Evolutionary conservation across 176 grass and related monocot genomes (phyloP).

Genomic region (Puccinellia tenuiflora): DNA sequence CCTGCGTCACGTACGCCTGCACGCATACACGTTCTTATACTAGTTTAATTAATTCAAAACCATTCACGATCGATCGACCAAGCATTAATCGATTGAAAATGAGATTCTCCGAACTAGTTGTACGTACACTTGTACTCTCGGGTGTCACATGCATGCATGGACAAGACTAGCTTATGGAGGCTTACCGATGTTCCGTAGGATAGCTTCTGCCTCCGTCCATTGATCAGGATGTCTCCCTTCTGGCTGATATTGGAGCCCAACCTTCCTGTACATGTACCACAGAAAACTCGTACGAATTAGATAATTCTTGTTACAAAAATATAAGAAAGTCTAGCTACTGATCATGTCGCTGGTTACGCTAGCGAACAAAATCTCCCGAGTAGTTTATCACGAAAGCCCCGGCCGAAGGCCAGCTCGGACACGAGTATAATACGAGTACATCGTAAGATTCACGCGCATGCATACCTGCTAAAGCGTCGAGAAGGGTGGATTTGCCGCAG

Average conservation of each 20-base stretch:
- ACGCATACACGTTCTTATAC: not conserved
- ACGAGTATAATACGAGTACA: no score
- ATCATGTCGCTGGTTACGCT: not conserved
- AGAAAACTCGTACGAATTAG: not conserved
- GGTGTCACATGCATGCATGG: not conserved
- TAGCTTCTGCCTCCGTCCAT: constrained; percentile 57
- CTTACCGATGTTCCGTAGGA: constrained; percentile 76
- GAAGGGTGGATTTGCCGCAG: constrained; percentile 93
- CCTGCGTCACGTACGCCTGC: constrained; percentile 93
- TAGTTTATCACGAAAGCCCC: no score
- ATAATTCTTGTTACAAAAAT: not conserved
- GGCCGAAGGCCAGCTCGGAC: not conserved
- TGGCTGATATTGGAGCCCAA: constrained; percentile 55
- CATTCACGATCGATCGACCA: not conserved
- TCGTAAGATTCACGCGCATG: not conserved
- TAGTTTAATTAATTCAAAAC: not conserved
- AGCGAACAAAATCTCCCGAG: no score
- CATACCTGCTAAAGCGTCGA: constrained; percentile 82
- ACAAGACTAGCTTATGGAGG: not conserved
- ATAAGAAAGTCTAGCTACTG: not conserved
- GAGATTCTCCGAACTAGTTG: not conserved
- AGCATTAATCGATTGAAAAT: not conserved
- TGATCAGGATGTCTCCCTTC: constrained; percentile 80
- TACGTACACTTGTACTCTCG: not conserved
- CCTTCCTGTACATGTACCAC: constrained; percentile 39